A percentile compares a stretch with the other conserved stretches of the same genome.
These are phyloP conservation scores for Amoebophrya sp. DNA, from an alignment of 169 alveolate genomes.

Conservation along the genomic window DNA sequence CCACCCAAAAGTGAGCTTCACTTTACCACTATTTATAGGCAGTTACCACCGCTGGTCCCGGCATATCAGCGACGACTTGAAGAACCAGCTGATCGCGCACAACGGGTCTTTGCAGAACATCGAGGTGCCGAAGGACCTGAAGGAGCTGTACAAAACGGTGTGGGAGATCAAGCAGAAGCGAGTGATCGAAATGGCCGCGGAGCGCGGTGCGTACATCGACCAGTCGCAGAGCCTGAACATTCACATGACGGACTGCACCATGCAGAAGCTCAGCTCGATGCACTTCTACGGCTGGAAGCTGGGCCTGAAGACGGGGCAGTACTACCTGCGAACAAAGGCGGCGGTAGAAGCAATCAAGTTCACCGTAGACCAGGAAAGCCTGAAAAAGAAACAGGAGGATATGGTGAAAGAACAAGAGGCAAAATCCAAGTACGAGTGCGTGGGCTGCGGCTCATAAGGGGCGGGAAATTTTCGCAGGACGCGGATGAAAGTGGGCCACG, in stretches of 20 bases:
- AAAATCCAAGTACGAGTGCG: not conserved
- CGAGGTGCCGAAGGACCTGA: conserved; percentile 78
- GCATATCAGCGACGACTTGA: conserved; percentile 52
- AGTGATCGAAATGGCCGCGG: conserved; percentile 92
- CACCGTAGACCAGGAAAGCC: conserved; percentile 67
- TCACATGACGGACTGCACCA: conserved; percentile 84
- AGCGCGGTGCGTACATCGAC: conserved; percentile 49
- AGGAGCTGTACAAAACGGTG: conserved; percentile 79
- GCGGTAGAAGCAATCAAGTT: conserved; percentile 93
- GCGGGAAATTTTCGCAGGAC: not conserved
- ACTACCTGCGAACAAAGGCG: conserved; percentile 90
- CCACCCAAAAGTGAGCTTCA: not conserved
- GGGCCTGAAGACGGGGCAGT: conserved; percentile 94
- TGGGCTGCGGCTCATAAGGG: not conserved
- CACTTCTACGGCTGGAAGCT: conserved; percentile 96
- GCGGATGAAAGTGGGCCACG: not conserved
- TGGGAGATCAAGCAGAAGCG: conserved; percentile 96
- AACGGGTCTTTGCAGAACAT: conserved; percentile 88
- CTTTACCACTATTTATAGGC: not conserved
- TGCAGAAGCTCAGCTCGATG: conserved; percentile 90
- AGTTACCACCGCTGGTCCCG: not conserved
- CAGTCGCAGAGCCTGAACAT: conserved; percentile 85
- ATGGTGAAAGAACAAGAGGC: too few relatives aligned
- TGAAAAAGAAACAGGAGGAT: not conserved
- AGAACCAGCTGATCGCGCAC: conserved; percentile 78